Evolutionary conservation across 768 basidiomycete genomes (phyloP), one percentile per base, ranked within the genome.

Genomic region (Lactarius vividus): DNA sequence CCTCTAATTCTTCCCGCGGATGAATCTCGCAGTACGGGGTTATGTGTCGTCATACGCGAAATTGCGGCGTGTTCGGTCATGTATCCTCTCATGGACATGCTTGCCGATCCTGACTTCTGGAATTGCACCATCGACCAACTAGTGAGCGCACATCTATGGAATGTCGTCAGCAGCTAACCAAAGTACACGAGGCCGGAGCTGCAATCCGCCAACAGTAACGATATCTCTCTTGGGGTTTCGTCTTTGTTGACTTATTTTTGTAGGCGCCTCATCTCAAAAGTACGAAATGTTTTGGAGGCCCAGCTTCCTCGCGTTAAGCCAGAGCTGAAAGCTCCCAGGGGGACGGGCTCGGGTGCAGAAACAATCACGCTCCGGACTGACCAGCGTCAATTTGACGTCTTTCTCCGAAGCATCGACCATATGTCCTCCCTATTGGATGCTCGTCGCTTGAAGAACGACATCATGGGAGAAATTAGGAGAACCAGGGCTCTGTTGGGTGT

Each of bases 91-190:
- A 87, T 96, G 81, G 93, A 98, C 57, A 92, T 96, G 88, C 74
- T 98, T 40, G 83, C 91, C 33, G 97, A 99, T 75, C 93, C 95
- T 5, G 97, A 99, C 75, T 97, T 97, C 70, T 98, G 95, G 95
- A 99, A 99, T 78, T 82, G 86, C 64, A 84, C 86, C 42, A 91
- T 98, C 58, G 96, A 98, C 75, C 88, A 95, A 78, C 85, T 92
- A 79, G 96, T 94, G 74, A 77, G 92, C 80, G 57, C 49, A 49
- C 46, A n/a, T 55, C 15, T 39, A 55, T 23, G 26, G 35, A 39
- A 31, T 49, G 40, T 39, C 9, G n/a, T 59, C 53, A n/a, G 40
- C 54, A 7, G 54, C 10, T 3, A 31, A 10, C 63, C 72, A 28
- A 69, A 62, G 35, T 62, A 37, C 5, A 35, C 23, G 54, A 87